Conservation (phyloP, 495 filamentous ascomycete genomes). For the Sporormia fimetaria region DNA sequence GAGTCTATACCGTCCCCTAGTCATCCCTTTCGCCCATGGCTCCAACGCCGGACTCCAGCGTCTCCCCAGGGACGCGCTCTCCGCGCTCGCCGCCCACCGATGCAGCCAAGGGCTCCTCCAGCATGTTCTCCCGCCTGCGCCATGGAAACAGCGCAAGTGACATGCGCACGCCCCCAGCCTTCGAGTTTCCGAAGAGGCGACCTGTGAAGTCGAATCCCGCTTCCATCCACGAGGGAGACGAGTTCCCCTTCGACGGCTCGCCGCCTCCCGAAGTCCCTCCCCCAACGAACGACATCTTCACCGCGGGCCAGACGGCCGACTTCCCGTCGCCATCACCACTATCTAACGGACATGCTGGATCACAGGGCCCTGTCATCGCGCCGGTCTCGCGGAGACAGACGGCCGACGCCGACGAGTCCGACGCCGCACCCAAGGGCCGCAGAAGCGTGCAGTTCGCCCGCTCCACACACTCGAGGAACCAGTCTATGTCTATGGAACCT, state of each 20-base stretch:
- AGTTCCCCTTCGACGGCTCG: constrained; percentile 22
- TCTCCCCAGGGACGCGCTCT: constrained; percentile 18
- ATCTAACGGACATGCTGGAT: constrained; percentile 6
- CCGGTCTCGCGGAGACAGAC: constrained; percentile 18
- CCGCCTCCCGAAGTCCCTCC: neutral
- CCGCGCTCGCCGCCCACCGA: constrained; percentile 10
- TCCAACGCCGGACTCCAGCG: constrained; percentile 12
- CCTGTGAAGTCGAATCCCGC: constrained; percentile 7
- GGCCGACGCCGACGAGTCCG: constrained; percentile 25
- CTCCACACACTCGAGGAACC: constrained; percentile 23
- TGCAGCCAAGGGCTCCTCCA: constrained; percentile 7
- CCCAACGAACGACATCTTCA: constrained; percentile 4
- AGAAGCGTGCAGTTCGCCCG: constrained; percentile 36
- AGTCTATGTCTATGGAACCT: constrained; percentile 25
- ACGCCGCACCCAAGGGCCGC: constrained; percentile 28
- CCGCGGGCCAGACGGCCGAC: neutral
- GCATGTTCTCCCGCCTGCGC: constrained; percentile 10
- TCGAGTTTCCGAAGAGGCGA: constrained; percentile 3
- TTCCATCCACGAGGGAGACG: constrained; percentile 13
- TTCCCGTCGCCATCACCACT: neutral
- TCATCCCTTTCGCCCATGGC: constrained; percentile 13
- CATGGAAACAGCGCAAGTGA: constrained; percentile 10
- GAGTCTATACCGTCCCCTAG: too few species aligned
- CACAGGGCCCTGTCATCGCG: constrained; percentile 7
- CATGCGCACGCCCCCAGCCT: neutral